These are phyloP conservation scores for Massarina eburnea DNA, from an alignment of 2,329 filamentous ascomycete genomes.

Conservation along the genomic window DNA sequence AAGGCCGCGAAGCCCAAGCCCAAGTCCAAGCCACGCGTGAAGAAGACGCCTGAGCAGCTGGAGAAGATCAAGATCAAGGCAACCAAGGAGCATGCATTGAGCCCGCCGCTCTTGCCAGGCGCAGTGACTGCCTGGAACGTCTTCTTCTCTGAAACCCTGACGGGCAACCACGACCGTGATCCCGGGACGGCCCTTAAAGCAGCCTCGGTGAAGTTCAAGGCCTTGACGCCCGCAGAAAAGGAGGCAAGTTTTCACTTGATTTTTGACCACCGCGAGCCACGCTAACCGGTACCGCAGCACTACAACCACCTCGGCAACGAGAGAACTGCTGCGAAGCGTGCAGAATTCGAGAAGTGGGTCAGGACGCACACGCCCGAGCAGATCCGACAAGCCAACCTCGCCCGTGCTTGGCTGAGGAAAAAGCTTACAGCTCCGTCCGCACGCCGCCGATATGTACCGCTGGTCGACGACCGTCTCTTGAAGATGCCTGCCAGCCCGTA, in stretches of 20 bases:
- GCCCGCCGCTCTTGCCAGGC: conserved; percentile 24
- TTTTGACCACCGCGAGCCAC: background rate
- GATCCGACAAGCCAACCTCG: conserved; percentile 62
- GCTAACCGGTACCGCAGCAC: conserved; percentile 44
- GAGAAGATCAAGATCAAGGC: conserved; percentile 26
- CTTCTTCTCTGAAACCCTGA: conserved; percentile 27
- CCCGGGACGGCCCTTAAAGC: background rate
- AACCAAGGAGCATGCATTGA: conserved; percentile 43
- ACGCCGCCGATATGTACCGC: conserved; percentile 11
- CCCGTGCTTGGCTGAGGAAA: conserved; percentile 48
- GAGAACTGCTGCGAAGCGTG: conserved; percentile 47
- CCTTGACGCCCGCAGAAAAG: conserved; percentile 34
- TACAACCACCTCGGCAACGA: conserved; percentile 55
- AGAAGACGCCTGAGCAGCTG: conserved; percentile 36
- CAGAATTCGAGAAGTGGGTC: conserved; percentile 57
- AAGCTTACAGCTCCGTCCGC: conserved; percentile 1
- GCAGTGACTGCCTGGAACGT: conserved; percentile 19
- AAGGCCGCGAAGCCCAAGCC: conserved; percentile 19
- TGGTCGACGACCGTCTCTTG: conserved; percentile 58
- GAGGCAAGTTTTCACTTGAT: conserved; percentile 24
- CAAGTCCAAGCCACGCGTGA: conserved; percentile 8
- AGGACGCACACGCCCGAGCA: conserved; percentile 56
- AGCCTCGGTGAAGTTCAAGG: conserved; percentile 22
- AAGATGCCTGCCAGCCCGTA: conserved; percentile 48
- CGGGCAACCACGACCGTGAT: background rate